Evolutionary conservation across 2,329 filamentous ascomycete genomes (phyloP), one percentile per base, ranked within the genome.

Genomic region (Fusarium sp.): DNA sequence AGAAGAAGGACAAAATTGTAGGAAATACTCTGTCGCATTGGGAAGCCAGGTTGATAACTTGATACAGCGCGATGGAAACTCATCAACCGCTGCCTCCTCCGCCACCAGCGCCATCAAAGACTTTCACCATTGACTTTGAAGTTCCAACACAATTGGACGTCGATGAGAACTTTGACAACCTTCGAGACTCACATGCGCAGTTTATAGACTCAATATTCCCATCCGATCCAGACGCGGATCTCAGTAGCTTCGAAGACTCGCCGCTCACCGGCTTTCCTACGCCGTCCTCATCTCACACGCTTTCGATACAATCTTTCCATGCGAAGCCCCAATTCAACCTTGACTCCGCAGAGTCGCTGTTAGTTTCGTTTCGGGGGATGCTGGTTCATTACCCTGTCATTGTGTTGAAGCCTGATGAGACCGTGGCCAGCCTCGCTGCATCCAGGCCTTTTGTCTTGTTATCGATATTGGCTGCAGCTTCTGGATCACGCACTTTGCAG

Each of bases 271-370:
- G 68, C 39, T 61, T 78, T 16, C 77, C 79, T 8, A 79, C 80
- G 4, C 74, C 80, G 4, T 60, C 77, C 3, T 74, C 76, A 5
- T 78, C 82, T 10, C 62, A 76, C 63, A 76, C 79, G 35, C 76
- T 80, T 63, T 78, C 81, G 5, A 78, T 84, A 38, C 79, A 82
- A 27, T 81, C 79, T 37, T 73, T 86, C 9, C 82, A 83, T 16
- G 81, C 86, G 21, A 85, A 85, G 60, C 87, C 87, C 0, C 84
- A 84, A 73, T 89, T 89, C 79, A 88, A 88, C 77, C 82, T 88
- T 10, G 83, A 86, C 58, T 87, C 85, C n/a, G 87, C 87, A 9
- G 79, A 82, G 39, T 81, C 81, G 10, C 78, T 88, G 7, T 79
- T 89, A 9, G 69, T 71, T 1, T 80, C 79, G 0, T 89, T 89